phyloP scores from a whole-genome alignment of 129 eudicot species.

The Mikania micrantha region DNA sequence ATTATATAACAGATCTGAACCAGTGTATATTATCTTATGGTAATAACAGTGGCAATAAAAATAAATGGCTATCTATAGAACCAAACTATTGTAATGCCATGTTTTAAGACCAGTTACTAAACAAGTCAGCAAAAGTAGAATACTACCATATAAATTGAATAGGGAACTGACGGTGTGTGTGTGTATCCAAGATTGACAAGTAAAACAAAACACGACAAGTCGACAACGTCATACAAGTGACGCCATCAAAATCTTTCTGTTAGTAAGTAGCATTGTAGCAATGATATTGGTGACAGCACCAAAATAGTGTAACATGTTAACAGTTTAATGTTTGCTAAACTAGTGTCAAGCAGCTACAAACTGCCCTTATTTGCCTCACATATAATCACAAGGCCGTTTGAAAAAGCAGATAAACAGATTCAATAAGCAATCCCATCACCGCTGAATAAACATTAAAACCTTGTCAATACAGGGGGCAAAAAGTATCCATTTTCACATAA shows the following conservation, averaged over 20 bases:
- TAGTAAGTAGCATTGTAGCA: background rate
- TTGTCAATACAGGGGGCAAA: background rate
- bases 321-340: no score
- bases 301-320: no score
- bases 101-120: background rate
- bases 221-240: background rate
- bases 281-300: background rate
- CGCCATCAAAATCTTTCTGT: background rate
- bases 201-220: background rate
- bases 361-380: background rate
- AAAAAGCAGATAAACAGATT: background rate
- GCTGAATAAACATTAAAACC: background rate
- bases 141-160: background rate
- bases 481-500: background rate
- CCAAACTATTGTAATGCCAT: background rate
- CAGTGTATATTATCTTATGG: background rate
- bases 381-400: background rate
- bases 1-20: background rate
- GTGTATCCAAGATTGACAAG: background rate
- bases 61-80: background rate
- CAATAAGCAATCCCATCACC: background rate
- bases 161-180: background rate
- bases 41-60: conserved; percentile 1
- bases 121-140: background rate
- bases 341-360: background rate